These are phyloP conservation scores for Actinidia polygama DNA, from an alignment of 179 eudicot genomes.

Conservation along the genomic window DNA sequence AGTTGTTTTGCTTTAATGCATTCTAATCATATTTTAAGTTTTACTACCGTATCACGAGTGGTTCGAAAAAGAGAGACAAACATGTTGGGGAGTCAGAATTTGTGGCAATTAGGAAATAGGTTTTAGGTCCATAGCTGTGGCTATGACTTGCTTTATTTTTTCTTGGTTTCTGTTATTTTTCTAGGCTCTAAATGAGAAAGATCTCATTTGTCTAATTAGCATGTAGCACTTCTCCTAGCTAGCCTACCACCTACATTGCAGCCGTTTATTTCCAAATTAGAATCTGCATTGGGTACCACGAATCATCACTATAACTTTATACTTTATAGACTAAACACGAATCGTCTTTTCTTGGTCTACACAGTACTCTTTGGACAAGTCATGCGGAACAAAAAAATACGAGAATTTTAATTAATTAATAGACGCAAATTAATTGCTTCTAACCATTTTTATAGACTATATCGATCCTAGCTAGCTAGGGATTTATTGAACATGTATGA, in stretches of 20 bases:
- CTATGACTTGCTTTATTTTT: neutral
- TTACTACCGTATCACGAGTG: too few relatives aligned
- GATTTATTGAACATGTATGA: too few relatives aligned
- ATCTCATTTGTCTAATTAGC: slow-evolving; percentile 20
- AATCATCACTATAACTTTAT: slow-evolving; percentile 1
- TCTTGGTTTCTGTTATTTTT: slow-evolving; percentile 7
- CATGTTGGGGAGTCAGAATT: too few relatives aligned
- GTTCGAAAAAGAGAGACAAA: too few relatives aligned
- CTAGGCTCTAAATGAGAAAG: slow-evolving; percentile 13
- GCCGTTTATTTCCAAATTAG: slow-evolving; percentile 12
- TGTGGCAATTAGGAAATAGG: too few relatives aligned
- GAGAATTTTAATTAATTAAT: too few relatives aligned
- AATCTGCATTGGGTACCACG: slow-evolving; percentile 8
- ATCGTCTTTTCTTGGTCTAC: neutral
- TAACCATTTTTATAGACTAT: too few relatives aligned
- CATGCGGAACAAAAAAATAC: too few relatives aligned
- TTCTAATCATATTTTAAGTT: too few relatives aligned
- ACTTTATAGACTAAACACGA: neutral
- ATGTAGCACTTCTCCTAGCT: neutral
- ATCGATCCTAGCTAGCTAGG: too few relatives aligned
- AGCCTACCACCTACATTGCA: neutral
- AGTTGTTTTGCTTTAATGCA: too few relatives aligned
- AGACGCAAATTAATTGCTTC: too few relatives aligned
- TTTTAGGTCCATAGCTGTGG: neutral
- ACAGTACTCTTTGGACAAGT: neutral